Evolutionary conservation across 2,329 filamentous ascomycete genomes (phyloP).

Genomic region (Epichloe elymi): DNA sequence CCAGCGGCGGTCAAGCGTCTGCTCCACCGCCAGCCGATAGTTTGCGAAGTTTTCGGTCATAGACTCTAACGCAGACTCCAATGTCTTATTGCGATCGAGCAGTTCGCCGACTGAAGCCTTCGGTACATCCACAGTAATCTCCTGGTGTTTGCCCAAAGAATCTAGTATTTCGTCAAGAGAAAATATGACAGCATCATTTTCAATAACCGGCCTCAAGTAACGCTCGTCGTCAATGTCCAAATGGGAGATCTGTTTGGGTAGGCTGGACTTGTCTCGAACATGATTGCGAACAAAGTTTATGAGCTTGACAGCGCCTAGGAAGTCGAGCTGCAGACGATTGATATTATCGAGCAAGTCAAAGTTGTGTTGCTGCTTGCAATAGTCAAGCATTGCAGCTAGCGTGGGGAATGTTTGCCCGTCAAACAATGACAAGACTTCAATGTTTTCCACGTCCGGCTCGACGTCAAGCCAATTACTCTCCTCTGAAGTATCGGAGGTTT

Average conservation of each 20-base stretch:
- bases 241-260: constrained; percentile 46
- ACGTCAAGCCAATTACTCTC: constrained; percentile 39
- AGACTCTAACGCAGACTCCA: constrained; percentile 48
- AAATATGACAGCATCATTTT: constrained; percentile 82
- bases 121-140: constrained; percentile 8
- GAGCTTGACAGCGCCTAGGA: constrained; percentile 59
- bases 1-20: constrained; percentile 54
- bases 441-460: constrained; percentile 50
- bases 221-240: constrained; percentile 61
- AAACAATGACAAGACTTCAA: constrained; percentile 54
- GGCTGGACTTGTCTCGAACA: constrained; percentile 28
- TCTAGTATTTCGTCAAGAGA: constrained; percentile 63
- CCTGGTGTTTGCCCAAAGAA: constrained; percentile 25
- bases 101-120: constrained; percentile 22
- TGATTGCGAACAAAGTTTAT: constrained; percentile 53
- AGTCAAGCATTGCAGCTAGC: constrained; percentile 49
- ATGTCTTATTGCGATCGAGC: constrained; percentile 36
- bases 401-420: constrained; percentile 53
- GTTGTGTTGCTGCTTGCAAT: constrained; percentile 51
- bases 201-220: constrained; percentile 71
- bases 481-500: constrained; percentile 19
- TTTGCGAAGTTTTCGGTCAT: constrained; percentile 49
- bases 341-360: constrained; percentile 55
- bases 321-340: constrained; percentile 49
- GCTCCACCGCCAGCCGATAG: constrained; percentile 51